These are phyloP conservation scores for Aspergillus novoparasiticus DNA, from an alignment of 2,329 filamentous ascomycete genomes.

Conservation along the genomic window DNA sequence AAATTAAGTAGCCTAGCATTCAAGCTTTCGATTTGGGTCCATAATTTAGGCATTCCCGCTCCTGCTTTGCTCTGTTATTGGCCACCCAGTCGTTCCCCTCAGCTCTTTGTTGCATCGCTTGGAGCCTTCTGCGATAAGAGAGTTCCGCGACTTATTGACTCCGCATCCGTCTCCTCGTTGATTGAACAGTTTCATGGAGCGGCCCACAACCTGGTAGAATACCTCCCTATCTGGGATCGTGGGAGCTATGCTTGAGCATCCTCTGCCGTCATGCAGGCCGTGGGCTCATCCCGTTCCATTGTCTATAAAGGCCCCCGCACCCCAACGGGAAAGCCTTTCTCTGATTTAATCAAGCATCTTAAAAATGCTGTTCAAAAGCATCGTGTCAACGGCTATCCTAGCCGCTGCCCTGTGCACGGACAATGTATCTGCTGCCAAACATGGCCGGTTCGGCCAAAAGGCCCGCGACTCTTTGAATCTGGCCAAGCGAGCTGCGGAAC, in stretches of 20 bases:
- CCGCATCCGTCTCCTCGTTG: not conserved
- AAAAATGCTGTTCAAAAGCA: not conserved
- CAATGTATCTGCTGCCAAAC: not conserved
- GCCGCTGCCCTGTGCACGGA: not conserved
- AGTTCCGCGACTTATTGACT: not conserved
- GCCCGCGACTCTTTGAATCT: not conserved
- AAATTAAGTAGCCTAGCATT: not conserved
- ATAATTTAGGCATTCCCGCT: not conserved
- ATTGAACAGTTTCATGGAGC: not conserved
- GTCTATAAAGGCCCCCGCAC: not conserved
- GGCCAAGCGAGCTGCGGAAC: not conserved
- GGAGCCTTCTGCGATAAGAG: not conserved
- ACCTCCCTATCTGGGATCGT: not conserved
- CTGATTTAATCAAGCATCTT: not conserved
- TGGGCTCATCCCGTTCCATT: not conserved
- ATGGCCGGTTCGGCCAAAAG: not conserved
- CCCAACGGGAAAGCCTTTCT: not conserved
- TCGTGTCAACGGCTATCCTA: not conserved
- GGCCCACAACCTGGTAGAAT: not conserved
- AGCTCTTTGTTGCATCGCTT: not conserved
- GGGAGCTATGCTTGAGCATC: not conserved
- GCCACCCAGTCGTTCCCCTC: not conserved
- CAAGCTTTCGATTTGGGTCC: not conserved
- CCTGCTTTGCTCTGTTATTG: not conserved
- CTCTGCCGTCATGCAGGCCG: not conserved